Evolutionary conservation across 805 yeast species (phyloP), one percentile per base, ranked within the genome.

Genomic region (Suhomyces prunicola): DNA sequence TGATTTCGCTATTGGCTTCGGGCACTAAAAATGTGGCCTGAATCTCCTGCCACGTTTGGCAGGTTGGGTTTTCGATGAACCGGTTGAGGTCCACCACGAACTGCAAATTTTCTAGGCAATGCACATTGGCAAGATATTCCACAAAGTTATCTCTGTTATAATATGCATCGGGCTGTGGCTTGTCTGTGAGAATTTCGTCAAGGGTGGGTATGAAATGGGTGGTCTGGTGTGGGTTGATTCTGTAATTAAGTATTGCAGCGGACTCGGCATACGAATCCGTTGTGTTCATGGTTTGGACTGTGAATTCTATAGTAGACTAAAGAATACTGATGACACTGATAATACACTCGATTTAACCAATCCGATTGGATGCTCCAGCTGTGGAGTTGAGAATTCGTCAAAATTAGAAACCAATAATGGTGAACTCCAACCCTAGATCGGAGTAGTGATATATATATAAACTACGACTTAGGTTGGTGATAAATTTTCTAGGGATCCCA

Each of bases 41-140:
- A 19, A 73, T 66, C 12, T 48, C 46, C 17, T 55, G 46, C 78
- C 78, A 73, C 40, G 54, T 55, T 5, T 46, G 49, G 46, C 42
- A 45, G 47, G 51, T 59, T 53, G 50, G 60, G 51, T 26, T 27
- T 17, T n/a, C 27, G 23, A 63, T 51, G 44, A 59, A 61, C 4
- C 48, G 42, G 51, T 66, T 65, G 19, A 68, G 52, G 44, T 62
- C 68, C 24, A 64, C 41, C 19, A 73, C 56, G 47, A 71, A 73
- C 54, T 71, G 74, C 35, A 66, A 62, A 58, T 72, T 73, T 53
- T 73, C 78, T 45, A 66, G 55, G 59, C 77, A 73, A 55, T 73
- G 78, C 29, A 64, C 62, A 15, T 56, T 50, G 17, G 54, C 44
- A 29, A 73, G 62, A 51, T 60, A 73, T 47, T 62, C 59, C 19